Evolutionary conservation across 116 monocot genomes (phyloP).

Genomic region (Phalaenopsis hybrid): DNA sequence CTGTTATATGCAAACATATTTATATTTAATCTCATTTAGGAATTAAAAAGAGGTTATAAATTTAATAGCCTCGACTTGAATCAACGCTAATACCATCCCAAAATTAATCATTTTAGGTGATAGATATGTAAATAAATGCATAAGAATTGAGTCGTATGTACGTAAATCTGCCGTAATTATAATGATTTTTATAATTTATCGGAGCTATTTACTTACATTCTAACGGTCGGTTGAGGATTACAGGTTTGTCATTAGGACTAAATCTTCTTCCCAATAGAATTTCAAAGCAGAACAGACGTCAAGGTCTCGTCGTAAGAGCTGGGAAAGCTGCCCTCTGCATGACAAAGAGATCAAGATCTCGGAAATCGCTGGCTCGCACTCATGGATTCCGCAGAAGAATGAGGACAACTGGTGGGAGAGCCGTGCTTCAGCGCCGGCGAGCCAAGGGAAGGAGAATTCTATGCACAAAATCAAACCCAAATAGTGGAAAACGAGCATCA

Average conservation of each 20-base stretch:
- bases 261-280: conserved; percentile 13
- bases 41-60: too few species aligned
- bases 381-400: conserved; percentile 84
- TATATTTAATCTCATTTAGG: too few species aligned
- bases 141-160: too few species aligned
- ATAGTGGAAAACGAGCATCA: conserved; percentile 41
- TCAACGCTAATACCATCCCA: too few species aligned
- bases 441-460: conserved; percentile 89
- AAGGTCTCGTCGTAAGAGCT: conserved; percentile 49
- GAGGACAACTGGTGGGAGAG: conserved; percentile 65
- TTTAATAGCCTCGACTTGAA: too few species aligned
- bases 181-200: too few species aligned
- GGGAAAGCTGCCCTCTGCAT: conserved; percentile 60
- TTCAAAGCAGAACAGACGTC: conserved; percentile 14
- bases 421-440: conserved; percentile 57
- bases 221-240: neutral
- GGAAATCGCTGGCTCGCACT: conserved; percentile 85
- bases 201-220: neutral
- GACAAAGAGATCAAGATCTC: conserved; percentile 82
- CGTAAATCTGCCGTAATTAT: too few species aligned
- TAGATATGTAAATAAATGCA: too few species aligned
- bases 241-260: conserved; percentile 59
- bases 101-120: too few species aligned
- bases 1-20: too few species aligned
- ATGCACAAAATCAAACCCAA: conserved; percentile 75